These are phyloP conservation scores for Brassica hybrid DNA, from an alignment of 441 rosid genomes.

Conservation along the genomic window DNA sequence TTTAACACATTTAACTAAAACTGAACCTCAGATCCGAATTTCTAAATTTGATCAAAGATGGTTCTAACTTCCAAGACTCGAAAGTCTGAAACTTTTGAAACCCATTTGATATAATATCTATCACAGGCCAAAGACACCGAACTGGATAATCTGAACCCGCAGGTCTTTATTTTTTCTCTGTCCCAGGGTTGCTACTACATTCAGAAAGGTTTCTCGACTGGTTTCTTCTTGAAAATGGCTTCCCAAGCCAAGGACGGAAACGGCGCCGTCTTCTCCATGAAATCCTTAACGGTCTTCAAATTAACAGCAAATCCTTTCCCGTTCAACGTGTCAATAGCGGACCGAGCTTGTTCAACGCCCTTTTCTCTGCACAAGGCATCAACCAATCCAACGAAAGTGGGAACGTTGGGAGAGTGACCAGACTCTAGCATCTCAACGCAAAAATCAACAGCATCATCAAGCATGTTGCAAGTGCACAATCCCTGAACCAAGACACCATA, in stretches of 20 bases:
- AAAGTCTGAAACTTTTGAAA: neutral
- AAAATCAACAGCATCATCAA: constrained; percentile 69
- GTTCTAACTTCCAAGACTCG: neutral
- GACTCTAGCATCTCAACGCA: constrained; percentile 74
- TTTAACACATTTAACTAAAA: neutral
- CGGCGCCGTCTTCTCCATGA: constrained; percentile 4
- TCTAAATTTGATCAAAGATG: neutral
- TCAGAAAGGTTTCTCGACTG: neutral
- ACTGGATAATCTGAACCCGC: neutral
- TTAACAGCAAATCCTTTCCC: neutral
- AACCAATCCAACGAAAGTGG: constrained; percentile 83
- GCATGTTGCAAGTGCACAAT: constrained; percentile 53
- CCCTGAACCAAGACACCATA: constrained; percentile 73
- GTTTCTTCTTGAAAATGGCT: neutral
- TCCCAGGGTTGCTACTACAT: neutral
- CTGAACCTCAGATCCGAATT: neutral
- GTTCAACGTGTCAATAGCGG: neutral
- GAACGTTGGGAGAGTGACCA: constrained; percentile 48
- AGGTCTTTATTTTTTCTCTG: neutral
- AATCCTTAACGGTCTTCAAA: neutral
- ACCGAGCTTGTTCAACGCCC: constrained; percentile 51
- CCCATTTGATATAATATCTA: neutral
- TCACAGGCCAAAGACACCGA: neutral
- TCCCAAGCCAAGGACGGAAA: constrained; percentile 4
- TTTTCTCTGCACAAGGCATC: constrained; percentile 68